Base-by-base conservation (phyloP, 1,284 basidiomycete genomes). In the Boletellus sp. region DNA sequence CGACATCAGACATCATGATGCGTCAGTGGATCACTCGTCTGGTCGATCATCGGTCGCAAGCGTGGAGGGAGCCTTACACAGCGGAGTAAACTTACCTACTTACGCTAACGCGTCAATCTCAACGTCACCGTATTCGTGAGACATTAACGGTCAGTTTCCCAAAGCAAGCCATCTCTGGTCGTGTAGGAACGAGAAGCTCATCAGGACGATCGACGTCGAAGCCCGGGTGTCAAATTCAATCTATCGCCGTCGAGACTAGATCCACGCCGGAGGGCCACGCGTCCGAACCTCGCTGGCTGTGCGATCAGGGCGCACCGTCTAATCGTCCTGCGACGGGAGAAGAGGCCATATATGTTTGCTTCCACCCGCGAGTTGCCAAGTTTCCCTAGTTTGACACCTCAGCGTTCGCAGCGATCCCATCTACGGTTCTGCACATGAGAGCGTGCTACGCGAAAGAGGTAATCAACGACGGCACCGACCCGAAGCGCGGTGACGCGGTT, bases 201-300 rank as follows among this genome's bases (percentile, higher is more conserved):
- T 68, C 50, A 55, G 35, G 5, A 11, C 44, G 66, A 67, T 68
- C 62, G 67, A 62, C 58, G 47, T 62, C 64, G 64, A 64, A 65
- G 58, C 49, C 32, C 48, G 44, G 36, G 41, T 46, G 38, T 52
- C 47, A 54, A 47, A 63, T 56, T 37, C 52, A 47, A 53, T 46
- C 51, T 43, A 61, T 60, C 57, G 40, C 54, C 54, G 56, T 61
- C 54, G 37, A 54, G 47, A 49, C 15, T 46, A 50, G 58, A 56
- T 61, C 41, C 51, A 52, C 49, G 45, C 43, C 22, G n/a, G 49
- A 40, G 47, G 51, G 43, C 57, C 62, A 61, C 58, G 57, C 62
- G 54, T 19, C 43, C 50, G 49, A 59, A 61, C 51, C 58, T 30
- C 40, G 50, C 43, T 49, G 61, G 63, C 60, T 67, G 60, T 67